These are phyloP conservation scores for Brasenia schreberi DNA, from an alignment of 164 flowering plant genomes.

Conservation along the genomic window DNA sequence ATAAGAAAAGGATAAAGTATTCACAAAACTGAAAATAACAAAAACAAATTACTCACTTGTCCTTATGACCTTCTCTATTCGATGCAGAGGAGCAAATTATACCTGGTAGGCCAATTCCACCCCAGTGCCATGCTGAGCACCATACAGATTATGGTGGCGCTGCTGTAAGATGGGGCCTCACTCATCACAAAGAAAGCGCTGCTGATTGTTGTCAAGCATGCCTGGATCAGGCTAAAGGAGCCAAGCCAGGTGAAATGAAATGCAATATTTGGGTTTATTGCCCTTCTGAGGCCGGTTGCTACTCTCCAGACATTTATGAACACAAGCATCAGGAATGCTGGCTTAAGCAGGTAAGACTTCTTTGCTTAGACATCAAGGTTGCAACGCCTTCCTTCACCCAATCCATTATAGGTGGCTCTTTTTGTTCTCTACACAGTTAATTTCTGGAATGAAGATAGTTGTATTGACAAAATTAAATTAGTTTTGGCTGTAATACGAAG, in stretches of 20 bases:
- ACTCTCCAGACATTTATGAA: constrained; percentile 89
- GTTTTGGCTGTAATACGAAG: too few species aligned
- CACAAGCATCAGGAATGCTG: constrained; percentile 91
- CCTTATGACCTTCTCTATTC: background rate
- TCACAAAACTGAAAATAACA: too few species aligned
- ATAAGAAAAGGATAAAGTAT: too few species aligned
- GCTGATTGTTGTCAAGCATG: constrained; percentile 98
- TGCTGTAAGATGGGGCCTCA: constrained; percentile 97
- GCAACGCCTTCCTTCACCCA: background rate
- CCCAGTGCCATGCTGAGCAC: constrained; percentile 69
- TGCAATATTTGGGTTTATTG: constrained; percentile 99
- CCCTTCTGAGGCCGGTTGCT: constrained; percentile 78
- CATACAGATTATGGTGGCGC: constrained; percentile 90
- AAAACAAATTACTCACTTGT: too few species aligned
- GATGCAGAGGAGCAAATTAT: constrained; percentile 49
- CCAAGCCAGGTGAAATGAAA: constrained; percentile 63
- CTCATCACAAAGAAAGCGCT: constrained; percentile 89
- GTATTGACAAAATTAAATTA: too few species aligned
- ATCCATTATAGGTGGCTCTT: too few species aligned
- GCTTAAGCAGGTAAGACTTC: constrained; percentile 69
- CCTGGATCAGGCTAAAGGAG: constrained; percentile 78
- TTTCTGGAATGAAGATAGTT: too few species aligned
- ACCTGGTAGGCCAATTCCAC: constrained; percentile 76
- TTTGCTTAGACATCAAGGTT: background rate
- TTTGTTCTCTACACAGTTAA: too few species aligned